Evolutionary conservation across 805 yeast species (phyloP).

Genomic region (Teunomyces lycoperdinae): DNA sequence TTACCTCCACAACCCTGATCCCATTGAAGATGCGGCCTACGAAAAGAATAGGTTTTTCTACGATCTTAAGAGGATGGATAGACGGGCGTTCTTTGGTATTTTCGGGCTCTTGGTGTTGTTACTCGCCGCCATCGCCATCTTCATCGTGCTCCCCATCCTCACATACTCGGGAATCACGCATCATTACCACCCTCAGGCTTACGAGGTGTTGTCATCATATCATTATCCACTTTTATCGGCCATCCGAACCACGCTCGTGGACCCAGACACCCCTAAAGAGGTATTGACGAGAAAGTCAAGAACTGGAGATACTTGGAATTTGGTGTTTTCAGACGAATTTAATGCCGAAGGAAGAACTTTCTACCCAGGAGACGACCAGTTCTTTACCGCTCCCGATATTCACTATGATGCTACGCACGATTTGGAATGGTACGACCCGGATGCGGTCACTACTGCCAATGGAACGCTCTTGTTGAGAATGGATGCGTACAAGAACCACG

Average conservation of each 20-base stretch:
- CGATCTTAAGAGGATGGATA: slow-evolving; percentile 67
- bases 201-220: slow-evolving; percentile 47
- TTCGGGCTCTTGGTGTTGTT: slow-evolving; percentile 57
- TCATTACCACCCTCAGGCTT: slow-evolving; percentile 24
- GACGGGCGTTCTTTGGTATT: slow-evolving; percentile 57
- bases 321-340: slow-evolving; percentile 42
- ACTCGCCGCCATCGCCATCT: slow-evolving; percentile 62
- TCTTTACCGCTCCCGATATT: slow-evolving; percentile 39
- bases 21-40: slow-evolving; percentile 83
- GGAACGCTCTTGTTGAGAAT: slow-evolving; percentile 34
- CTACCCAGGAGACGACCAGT: slow-evolving; percentile 44
- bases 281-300: slow-evolving; percentile 20
- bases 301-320: slow-evolving; percentile 32
- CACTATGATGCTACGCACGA: slow-evolving; percentile 43
- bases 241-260: slow-evolving; percentile 34
- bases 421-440: slow-evolving; percentile 46
- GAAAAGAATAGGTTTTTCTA: slow-evolving; percentile 65
- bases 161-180: slow-evolving; percentile 71
- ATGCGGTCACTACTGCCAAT: slow-evolving; percentile 38
- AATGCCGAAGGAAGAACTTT: slow-evolving; percentile 44
- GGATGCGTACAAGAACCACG: slow-evolving; percentile 54
- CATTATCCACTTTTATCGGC: slow-evolving; percentile 36
- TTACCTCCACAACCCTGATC: slow-evolving; percentile 93
- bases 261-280: slow-evolving; percentile 40
- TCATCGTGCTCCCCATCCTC: slow-evolving; percentile 77